These are phyloP conservation scores for Trypanosoma conorhini DNA, from an alignment of 208 protist genomes.

Conservation along the genomic window DNA sequence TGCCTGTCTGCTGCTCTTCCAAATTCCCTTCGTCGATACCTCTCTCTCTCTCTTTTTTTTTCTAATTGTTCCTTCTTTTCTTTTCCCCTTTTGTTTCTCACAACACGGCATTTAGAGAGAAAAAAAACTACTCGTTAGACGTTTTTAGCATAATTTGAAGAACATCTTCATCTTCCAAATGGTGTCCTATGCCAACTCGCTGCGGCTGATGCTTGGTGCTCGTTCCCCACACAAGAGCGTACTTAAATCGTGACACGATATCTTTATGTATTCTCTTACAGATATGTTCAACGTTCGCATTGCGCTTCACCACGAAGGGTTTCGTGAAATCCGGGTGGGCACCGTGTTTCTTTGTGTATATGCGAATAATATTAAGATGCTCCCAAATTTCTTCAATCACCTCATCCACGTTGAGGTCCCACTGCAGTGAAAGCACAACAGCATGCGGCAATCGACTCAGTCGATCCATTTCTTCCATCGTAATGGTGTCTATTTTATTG, in stretches of 20 bases:
- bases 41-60: background rate
- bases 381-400: slow-evolving; percentile 97
- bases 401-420: slow-evolving; percentile 93
- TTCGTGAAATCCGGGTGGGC: slow-evolving; percentile 95
- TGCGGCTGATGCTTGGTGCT: slow-evolving; percentile 97
- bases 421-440: slow-evolving; percentile 87
- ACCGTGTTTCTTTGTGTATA: slow-evolving; percentile 97
- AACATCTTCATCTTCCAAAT: slow-evolving; percentile 91
- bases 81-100: slow-evolving; percentile 10
- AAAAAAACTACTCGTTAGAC: slow-evolving; percentile 74
- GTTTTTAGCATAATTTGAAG: slow-evolving; percentile 92
- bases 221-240: slow-evolving; percentile 94
- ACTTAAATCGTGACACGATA: slow-evolving; percentile 92
- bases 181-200: slow-evolving; percentile 92
- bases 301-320: slow-evolving; percentile 92
- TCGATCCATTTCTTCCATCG: slow-evolving; percentile 96
- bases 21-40: background rate
- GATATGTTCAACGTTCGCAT: slow-evolving; percentile 90
- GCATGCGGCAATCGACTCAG: slow-evolving; percentile 91
- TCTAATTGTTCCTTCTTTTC: slow-evolving; percentile 12
- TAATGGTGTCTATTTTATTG: slow-evolving; percentile 98
- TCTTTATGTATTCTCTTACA: slow-evolving; percentile 95
- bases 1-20: background rate
- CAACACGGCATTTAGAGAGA: slow-evolving; percentile 1
- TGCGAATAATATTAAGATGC: slow-evolving; percentile 95